Evolutionary conservation across 441 rosid species (phyloP), one percentile per base, ranked within the genome.

Genomic region (Brassica balearica): DNA sequence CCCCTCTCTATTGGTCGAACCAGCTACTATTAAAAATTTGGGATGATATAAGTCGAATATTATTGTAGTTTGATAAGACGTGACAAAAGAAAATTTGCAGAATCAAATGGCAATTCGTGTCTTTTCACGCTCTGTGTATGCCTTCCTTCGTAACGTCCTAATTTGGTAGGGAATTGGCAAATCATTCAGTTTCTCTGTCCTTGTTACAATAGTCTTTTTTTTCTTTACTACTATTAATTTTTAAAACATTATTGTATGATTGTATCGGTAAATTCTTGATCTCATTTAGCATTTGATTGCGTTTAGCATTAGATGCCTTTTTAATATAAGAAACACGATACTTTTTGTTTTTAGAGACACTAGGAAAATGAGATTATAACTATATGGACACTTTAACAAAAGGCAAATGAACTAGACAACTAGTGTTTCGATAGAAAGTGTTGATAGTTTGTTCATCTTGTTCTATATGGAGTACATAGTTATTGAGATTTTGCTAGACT

Each of bases 91-190:
- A 75, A 65, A 70, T 65, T 27, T 76, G 80, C 81, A 81, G 83
- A 80, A 80, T 80, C 83, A 48, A 69, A 70, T 65, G 82, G 85
- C 64, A 63, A 70, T 74, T 23, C 78, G 55, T 63, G 87, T 84
- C 85, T 81, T 84, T 80, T 82, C 74, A 77, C 25, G 65, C 2
- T 3, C 41, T 32, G 76, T 48, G 76, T 70, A 46, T 55, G 23
- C 38, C 65, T 68, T 77, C 72, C 71, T 58, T 46, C 17, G 71
- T 69, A 63, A 68, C 32, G 76, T 72, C 74, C n/a, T 69, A 65
- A 80, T 41, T 82, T 80, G 78, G 74, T 66, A 27, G 86, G 81
- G 75, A 60, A 81, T 74, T 81, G 84, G 86, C 87, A 82, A 88
- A 86, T 84, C 85, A 82, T 78, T 62, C 72, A 43, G 77, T 65